phyloP scores from a whole-genome alignment of 495 filamentous ascomycete species.

The Hyaloscypha bicolor region DNA sequence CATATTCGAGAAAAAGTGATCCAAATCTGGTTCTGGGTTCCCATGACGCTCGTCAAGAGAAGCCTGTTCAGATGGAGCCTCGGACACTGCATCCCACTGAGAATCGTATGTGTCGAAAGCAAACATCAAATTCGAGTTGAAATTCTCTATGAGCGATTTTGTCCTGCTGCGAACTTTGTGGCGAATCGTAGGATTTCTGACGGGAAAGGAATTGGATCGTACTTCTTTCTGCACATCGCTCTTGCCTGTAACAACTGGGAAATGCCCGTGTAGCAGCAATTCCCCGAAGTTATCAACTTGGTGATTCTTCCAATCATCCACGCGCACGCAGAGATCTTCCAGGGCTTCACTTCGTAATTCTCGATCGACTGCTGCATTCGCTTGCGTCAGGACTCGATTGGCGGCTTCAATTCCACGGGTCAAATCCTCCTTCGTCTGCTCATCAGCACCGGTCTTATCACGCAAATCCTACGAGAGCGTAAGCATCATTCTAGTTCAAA shows the following conservation, averaged over 20 bases:
- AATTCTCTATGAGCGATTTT: not conserved
- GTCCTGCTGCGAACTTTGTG: not conserved
- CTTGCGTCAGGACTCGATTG: constrained; percentile 73
- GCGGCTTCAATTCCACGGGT: constrained; percentile 72
- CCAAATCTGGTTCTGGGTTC: not conserved
- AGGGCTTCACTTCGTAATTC: constrained; percentile 80
- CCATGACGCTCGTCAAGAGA: constrained; percentile 18
- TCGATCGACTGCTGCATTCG: constrained; percentile 87
- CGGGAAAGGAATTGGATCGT: constrained; percentile 23
- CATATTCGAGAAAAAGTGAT: constrained; percentile 26
- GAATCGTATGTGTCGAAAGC: not conserved
- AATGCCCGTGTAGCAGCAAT: constrained; percentile 86
- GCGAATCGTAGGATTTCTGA: not conserved
- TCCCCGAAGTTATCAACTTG: constrained; percentile 88
- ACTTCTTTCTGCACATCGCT: constrained; percentile 87
- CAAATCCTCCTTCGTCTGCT: constrained; percentile 68
- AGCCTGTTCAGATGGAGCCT: not conserved
- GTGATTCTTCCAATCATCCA: constrained; percentile 97
- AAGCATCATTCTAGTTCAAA: constrained; percentile 9
- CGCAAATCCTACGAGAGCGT: constrained; percentile 68
- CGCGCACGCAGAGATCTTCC: constrained; percentile 76
- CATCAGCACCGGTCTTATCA: constrained; percentile 74
- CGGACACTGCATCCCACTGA: constrained; percentile 19
- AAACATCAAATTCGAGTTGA: constrained; percentile 1
- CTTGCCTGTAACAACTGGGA: constrained; percentile 87